A percentile compares a stretch with the other conserved stretches of the same genome.
These are phyloP conservation scores for Artemisia tridentata DNA, from an alignment of 129 eudicot genomes.

Conservation along the genomic window DNA sequence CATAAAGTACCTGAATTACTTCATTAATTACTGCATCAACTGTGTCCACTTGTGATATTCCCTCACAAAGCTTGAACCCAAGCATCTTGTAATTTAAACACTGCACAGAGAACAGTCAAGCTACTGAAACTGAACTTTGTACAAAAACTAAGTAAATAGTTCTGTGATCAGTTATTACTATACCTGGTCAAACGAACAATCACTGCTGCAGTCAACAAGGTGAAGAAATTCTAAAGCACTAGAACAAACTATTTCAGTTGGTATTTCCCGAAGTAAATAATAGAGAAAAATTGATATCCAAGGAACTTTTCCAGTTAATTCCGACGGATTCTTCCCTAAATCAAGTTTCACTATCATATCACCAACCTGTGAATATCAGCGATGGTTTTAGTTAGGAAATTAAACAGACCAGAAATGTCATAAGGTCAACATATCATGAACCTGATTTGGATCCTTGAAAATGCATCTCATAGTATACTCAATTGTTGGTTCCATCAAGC, in stretches of 20 bases:
- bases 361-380: constrained; percentile 35
- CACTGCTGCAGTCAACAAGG: constrained; percentile 58
- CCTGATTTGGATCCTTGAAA: constrained; percentile 58
- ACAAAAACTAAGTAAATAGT: too few relatives aligned
- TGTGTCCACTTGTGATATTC: constrained; percentile 43
- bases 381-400: not conserved
- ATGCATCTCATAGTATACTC: constrained; percentile 65
- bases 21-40: constrained; percentile 48
- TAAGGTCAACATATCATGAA: constrained; percentile 26
- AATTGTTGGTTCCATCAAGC: constrained; percentile 77
- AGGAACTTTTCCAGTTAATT: constrained; percentile 37
- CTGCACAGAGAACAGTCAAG: constrained; percentile 41
- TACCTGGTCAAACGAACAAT: constrained; percentile 76
- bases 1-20: constrained; percentile 56
- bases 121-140: too few relatives aligned
- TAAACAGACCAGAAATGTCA: not conserved
- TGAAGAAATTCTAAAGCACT: constrained; percentile 60
- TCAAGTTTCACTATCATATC: constrained; percentile 57
- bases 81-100: constrained; percentile 70
- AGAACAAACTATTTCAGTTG: constrained; percentile 46
- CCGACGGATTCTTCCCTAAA: constrained; percentile 40
- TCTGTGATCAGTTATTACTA: too few relatives aligned
- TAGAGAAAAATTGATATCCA: constrained; percentile 69
- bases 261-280: constrained; percentile 73
- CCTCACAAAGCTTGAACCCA: constrained; percentile 78